Conservation (phyloP, 768 basidiomycete species). For the Tulasnella calospora region DNA sequence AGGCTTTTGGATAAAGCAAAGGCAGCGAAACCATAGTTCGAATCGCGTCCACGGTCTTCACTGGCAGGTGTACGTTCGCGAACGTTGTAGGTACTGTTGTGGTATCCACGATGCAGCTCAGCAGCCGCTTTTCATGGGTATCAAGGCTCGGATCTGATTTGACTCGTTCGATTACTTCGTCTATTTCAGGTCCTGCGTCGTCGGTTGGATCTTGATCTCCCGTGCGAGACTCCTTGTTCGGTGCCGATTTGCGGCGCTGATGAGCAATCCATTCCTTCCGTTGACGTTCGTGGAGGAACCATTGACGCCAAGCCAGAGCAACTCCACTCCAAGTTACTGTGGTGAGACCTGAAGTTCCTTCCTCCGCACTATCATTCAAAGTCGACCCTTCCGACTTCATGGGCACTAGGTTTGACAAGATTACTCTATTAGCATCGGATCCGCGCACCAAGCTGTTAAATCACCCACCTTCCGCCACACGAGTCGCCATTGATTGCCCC, state of each 20-base stretch:
- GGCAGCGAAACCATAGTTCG: conserved; percentile 88
- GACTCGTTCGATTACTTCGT: conserved; percentile 58
- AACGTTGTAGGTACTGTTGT: conserved; percentile 78
- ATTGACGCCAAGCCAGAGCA: conserved; percentile 12
- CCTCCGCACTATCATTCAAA: not conserved
- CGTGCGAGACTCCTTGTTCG: not conserved
- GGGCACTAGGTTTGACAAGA: not conserved
- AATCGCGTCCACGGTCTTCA: conserved; percentile 85
- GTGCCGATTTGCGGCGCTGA: not conserved
- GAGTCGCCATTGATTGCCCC: not conserved
- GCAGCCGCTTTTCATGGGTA: conserved; percentile 69
- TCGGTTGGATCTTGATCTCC: not conserved
- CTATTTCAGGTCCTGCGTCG: not conserved
- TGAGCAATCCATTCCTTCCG: conserved; percentile 10
- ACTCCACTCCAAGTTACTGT: not conserved
- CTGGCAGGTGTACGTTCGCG: conserved; percentile 79
- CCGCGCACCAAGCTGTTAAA: not conserved
- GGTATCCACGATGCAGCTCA: conserved; percentile 83
- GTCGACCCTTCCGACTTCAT: not conserved
- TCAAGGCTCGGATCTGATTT: conserved; percentile 73
- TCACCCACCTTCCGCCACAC: not conserved
- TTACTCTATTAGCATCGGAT: not conserved
- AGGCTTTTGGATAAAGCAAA: conserved; percentile 78
- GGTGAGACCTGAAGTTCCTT: not conserved
- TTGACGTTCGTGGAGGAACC: not conserved